Evolutionary conservation across 306 rosid species (phyloP).

Genomic region (Canavalia gladiata): DNA sequence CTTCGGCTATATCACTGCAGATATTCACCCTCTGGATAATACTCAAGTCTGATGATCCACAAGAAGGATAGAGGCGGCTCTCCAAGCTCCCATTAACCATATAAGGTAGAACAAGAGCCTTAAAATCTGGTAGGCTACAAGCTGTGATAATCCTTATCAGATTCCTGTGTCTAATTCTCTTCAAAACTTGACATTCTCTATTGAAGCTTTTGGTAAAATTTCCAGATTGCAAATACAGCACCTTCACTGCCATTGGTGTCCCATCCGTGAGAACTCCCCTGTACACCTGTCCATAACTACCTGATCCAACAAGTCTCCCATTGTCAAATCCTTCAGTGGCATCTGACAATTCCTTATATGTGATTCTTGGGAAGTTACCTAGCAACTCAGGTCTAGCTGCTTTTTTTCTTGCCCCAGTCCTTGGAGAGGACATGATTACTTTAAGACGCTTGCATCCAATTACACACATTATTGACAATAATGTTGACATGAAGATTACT

Average conservation of each 20-base stretch:
- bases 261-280: conserved; percentile 70
- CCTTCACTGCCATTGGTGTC: conserved; percentile 69
- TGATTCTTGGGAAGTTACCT: conserved; percentile 70
- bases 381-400: conserved; percentile 57
- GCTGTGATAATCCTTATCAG: conserved; percentile 80
- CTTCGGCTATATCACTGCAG: conserved; percentile 85
- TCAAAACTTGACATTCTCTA: conserved; percentile 76
- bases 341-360: conserved; percentile 69
- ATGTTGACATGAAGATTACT: conserved; percentile 58
- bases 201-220: conserved; percentile 70
- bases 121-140: conserved; percentile 78
- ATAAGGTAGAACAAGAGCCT: conserved; percentile 79
- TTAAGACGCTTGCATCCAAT: conserved; percentile 54
- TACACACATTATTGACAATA: conserved; percentile 59
- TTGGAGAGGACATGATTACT: conserved; percentile 48
- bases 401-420: conserved; percentile 37
- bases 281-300: conserved; percentile 72
- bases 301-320: conserved; percentile 65
- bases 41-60: conserved; percentile 64
- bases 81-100: conserved; percentile 87
- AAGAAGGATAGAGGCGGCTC: conserved; percentile 61
- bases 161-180: conserved; percentile 80
- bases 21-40: conserved; percentile 72
- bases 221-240: conserved; percentile 67
- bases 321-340: conserved; percentile 73